These are phyloP conservation scores for Novymonas esmeraldas DNA, from an alignment of 208 protist genomes.

Conservation along the genomic window DNA sequence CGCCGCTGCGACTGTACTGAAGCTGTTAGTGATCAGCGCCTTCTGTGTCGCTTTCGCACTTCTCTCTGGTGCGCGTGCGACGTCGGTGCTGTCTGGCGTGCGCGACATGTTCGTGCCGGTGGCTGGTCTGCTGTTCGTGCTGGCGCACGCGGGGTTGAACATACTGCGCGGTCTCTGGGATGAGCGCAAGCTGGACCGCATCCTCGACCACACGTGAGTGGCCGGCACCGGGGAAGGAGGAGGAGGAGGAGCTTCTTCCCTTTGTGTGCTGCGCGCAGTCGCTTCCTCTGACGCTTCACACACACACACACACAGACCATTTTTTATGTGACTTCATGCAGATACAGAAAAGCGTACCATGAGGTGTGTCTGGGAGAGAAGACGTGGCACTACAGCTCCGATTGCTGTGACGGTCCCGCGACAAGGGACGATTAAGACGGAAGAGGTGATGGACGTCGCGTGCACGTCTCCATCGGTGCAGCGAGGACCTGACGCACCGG, in stretches of 20 bases:
- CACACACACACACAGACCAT: too few species aligned
- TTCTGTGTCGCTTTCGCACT: slow-evolving; percentile 5
- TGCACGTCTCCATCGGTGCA: too few species aligned
- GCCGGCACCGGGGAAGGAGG: not conserved
- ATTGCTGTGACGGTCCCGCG: too few species aligned
- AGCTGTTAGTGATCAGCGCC: slow-evolving; percentile 13
- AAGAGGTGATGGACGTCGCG: too few species aligned
- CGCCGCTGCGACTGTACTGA: slow-evolving; percentile 10
- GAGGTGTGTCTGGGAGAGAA: too few species aligned
- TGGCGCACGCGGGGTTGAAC: slow-evolving; percentile 3
- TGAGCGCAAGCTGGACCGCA: slow-evolving; percentile 17
- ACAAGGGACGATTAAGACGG: too few species aligned
- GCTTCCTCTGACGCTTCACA: too few species aligned
- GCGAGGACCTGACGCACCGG: too few species aligned
- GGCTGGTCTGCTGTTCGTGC: not conserved
- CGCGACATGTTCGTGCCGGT: not conserved
- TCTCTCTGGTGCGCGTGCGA: not conserved
- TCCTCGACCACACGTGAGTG: slow-evolving; percentile 2
- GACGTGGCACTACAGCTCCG: too few species aligned
- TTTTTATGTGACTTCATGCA: too few species aligned
- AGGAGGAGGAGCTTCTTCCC: not conserved
- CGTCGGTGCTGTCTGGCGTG: not conserved
- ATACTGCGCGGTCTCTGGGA: slow-evolving; percentile 23
- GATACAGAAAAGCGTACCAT: too few species aligned
- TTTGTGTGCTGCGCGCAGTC: not conserved